Evolutionary conservation across 768 basidiomycete species (phyloP).

Genomic region (Leccinum barrowsii): DNA sequence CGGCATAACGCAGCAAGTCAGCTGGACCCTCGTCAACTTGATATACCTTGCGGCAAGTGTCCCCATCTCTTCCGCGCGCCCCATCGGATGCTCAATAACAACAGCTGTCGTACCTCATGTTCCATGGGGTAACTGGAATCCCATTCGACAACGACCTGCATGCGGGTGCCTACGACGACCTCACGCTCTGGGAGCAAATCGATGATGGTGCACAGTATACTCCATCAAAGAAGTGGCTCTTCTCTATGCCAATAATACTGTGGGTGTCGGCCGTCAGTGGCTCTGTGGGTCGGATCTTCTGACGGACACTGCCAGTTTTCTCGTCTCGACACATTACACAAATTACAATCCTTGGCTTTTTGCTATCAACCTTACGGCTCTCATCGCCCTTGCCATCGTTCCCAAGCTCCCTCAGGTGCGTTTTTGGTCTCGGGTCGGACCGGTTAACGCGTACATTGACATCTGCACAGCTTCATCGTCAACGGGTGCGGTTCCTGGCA

Average conservation of each 20-base stretch:
- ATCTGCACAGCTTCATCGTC: slow-evolving; percentile 65
- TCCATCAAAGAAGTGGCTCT: slow-evolving; percentile 95
- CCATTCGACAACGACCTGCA: slow-evolving; percentile 88
- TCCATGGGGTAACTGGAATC: slow-evolving; percentile 96
- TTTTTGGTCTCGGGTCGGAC: background rate
- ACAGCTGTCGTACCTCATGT: slow-evolving; percentile 96
- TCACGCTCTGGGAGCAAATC: slow-evolving; percentile 99
- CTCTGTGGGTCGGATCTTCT: background rate
- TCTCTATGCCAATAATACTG: slow-evolving; percentile 86
- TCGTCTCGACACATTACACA: slow-evolving; percentile 97
- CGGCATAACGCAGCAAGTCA: slow-evolving; percentile 88
- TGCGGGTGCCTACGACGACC: slow-evolving; percentile 93
- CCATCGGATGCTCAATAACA: slow-evolving; percentile 3
- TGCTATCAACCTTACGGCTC: slow-evolving; percentile 80
- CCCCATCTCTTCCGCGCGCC: background rate
- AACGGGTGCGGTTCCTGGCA: slow-evolving; percentile 75
- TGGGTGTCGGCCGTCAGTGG: slow-evolving; percentile 38
- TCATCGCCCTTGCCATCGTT: slow-evolving; percentile 74
- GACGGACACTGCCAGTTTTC: slow-evolving; percentile 56
- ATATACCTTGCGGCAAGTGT: slow-evolving; percentile 79
- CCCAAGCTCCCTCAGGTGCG: slow-evolving; percentile 94
- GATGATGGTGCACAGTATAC: slow-evolving; percentile 99
- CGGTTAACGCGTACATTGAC: slow-evolving; percentile 14
- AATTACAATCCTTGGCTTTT: slow-evolving; percentile 95
- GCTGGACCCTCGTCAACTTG: slow-evolving; percentile 93